A percentile compares a stretch with the other conserved stretches of the same genome.
Evolutionary conservation across 108 stramenopile genomes (phyloP).

Genomic region (Fragilaria crotonensis): DNA sequence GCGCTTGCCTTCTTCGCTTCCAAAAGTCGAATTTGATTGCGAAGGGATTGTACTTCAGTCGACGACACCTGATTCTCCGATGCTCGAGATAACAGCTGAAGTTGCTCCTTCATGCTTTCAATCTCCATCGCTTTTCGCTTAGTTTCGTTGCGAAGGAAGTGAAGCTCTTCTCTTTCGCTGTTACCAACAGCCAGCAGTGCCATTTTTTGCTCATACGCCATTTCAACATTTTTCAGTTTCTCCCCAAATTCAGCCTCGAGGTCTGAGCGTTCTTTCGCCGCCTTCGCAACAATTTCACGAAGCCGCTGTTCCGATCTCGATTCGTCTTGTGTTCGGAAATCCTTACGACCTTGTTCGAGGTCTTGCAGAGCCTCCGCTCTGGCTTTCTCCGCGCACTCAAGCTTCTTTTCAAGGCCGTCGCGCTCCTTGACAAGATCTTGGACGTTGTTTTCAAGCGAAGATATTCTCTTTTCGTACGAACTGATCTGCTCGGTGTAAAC

Average conservation of each 20-base stretch:
- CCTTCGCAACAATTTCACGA: constrained; percentile 1
- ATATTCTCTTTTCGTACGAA: too few species aligned
- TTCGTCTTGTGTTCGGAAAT: too few species aligned
- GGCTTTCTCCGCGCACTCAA: neutral
- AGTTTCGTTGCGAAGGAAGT: too few species aligned
- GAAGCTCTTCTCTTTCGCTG: constrained; percentile 6
- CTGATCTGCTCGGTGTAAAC: too few species aligned
- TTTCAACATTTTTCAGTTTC: neutral
- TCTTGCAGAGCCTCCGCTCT: constrained; percentile 1
- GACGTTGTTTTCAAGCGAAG: neutral
- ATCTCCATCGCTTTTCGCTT: too few species aligned
- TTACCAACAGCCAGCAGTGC: neutral
- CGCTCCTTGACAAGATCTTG: constrained; percentile 6
- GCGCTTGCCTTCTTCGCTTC: constrained; percentile 1
- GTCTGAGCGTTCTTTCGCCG: constrained; percentile 1
- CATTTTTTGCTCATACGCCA: neutral
- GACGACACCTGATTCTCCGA: too few species aligned
- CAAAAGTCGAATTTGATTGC: constrained; percentile 8
- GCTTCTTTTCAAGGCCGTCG: neutral
- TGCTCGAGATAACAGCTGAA: too few species aligned
- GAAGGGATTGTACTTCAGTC: neutral
- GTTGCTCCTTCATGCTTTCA: constrained; percentile 1
- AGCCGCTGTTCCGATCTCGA: neutral
- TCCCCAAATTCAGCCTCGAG: neutral
- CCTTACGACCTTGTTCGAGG: neutral